A percentile compares a stretch with the other conserved stretches of the same genome.
These are phyloP conservation scores for Ulmus americana DNA, from an alignment of 331 rosid genomes.

Conservation along the genomic window DNA sequence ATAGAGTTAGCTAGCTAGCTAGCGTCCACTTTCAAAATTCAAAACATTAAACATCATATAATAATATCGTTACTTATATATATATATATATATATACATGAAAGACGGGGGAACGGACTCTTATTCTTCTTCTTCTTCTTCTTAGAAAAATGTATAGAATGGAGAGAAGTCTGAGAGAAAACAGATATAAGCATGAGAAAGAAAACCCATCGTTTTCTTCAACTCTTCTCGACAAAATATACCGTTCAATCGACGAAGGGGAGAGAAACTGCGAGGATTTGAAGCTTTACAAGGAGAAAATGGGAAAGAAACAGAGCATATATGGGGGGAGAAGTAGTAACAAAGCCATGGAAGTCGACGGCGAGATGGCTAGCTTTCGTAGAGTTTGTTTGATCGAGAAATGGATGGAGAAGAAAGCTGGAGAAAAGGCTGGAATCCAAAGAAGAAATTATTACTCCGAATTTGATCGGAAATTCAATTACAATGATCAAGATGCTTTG, in stretches of 20 bases:
- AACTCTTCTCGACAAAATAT: conserved; percentile 62
- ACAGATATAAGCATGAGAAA: conserved; percentile 8
- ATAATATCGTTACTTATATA: conserved; percentile 16
- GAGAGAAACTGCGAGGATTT: conserved; percentile 31
- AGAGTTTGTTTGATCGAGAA: conserved; percentile 41
- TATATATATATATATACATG: neutral
- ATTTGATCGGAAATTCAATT: conserved; percentile 28
- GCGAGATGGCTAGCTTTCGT: conserved; percentile 20
- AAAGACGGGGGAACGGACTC: too few relatives aligned
- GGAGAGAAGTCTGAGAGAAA: conserved; percentile 25
- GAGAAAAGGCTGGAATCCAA: conserved; percentile 10
- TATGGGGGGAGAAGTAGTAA: conserved; percentile 8
- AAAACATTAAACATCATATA: conserved; percentile 2
- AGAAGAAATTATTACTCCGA: conserved; percentile 24
- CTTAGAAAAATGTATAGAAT: conserved; percentile 34
- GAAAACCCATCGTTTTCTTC: conserved; percentile 78
- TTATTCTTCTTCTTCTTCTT: neutral
- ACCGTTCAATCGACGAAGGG: conserved; percentile 73
- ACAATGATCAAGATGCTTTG: conserved; percentile 39
- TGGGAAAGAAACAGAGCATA: conserved; percentile 40
- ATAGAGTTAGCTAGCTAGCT: neutral
- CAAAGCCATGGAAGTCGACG: conserved; percentile 15
- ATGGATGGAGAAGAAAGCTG: conserved; percentile 42
- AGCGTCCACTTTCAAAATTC: conserved; percentile 16
- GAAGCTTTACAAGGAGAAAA: conserved; percentile 36